phyloP scores from a whole-genome alignment of 2,329 filamentous ascomycete species.

The Clarireedia paspali region DNA sequence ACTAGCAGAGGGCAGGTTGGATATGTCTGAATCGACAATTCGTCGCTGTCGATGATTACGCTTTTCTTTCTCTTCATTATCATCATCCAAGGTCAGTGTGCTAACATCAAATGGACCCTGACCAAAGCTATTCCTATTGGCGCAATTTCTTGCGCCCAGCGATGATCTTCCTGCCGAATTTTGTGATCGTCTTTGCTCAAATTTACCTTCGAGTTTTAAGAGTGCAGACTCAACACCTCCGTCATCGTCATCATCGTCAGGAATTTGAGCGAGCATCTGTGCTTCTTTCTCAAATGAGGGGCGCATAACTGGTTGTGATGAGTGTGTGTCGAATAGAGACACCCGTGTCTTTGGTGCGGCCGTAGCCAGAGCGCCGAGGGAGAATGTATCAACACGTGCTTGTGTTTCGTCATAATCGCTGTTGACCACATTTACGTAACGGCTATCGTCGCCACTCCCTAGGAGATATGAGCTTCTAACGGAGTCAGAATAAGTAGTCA shows the following conservation, averaged over 20 bases:
- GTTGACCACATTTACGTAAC: constrained; percentile 38
- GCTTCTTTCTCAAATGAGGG: constrained; percentile 85
- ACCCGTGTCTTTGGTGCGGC: constrained; percentile 38
- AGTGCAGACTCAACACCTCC: constrained; percentile 90
- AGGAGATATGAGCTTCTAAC: constrained; percentile 48
- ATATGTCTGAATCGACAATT: constrained; percentile 35
- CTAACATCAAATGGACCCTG: constrained; percentile 17
- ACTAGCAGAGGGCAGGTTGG: constrained; percentile 21
- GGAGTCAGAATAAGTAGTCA: constrained; percentile 54
- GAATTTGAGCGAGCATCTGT: constrained; percentile 77
- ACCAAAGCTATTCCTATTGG: constrained; percentile 24
- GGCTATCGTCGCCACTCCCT: constrained; percentile 33
- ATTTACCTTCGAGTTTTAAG: constrained; percentile 85
- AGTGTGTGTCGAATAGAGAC: constrained; percentile 54
- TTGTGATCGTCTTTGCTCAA: constrained; percentile 44
- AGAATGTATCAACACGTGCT: constrained; percentile 41
- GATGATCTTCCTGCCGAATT: constrained; percentile 13
- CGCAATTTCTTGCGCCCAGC: constrained; percentile 8
- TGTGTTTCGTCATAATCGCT: constrained; percentile 33
- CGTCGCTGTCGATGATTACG: constrained; percentile 39
- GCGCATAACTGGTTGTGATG: constrained; percentile 54
- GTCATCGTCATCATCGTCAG: constrained; percentile 71
- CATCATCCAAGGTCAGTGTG: constrained; percentile 13
- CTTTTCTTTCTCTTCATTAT: constrained; percentile 32
- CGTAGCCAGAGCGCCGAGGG: constrained; percentile 50